A percentile compares a stretch with the other conserved stretches of the same genome.
Conservation (phyloP, 2,329 filamentous ascomycete species). For the Cladophialophora chaetospira region DNA sequence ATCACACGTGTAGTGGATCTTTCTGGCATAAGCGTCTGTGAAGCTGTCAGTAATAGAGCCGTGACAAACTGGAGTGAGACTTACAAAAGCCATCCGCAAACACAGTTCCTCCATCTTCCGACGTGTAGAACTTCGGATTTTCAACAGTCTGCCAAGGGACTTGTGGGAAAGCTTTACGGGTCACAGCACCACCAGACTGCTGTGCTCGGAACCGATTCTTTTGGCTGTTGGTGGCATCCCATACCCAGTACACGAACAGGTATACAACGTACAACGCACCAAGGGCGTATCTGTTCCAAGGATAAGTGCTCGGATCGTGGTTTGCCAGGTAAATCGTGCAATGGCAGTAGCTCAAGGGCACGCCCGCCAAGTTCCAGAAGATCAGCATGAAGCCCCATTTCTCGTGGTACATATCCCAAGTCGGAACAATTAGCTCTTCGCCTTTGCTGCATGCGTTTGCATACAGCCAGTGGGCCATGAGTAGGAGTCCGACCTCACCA, state of each 20-base stretch:
- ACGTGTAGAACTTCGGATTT: conserved; percentile 77
- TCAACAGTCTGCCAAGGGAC: conserved; percentile 83
- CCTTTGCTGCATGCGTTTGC: conserved; percentile 91
- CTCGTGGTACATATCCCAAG: conserved; percentile 96
- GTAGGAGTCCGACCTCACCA: conserved; percentile 77
- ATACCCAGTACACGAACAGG: conserved; percentile 83
- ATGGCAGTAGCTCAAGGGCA: conserved; percentile 90
- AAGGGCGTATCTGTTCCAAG: conserved; percentile 71
- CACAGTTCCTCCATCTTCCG: conserved; percentile 72
- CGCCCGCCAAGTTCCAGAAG: conserved; percentile 94
- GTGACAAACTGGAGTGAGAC: conserved; percentile 33
- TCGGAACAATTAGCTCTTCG: conserved; percentile 85
- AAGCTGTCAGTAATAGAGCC: conserved; percentile 29
- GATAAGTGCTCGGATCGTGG: conserved; percentile 75
- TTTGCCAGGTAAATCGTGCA: conserved; percentile 88
- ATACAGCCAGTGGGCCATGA: conserved; percentile 90
- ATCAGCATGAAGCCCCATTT: conserved; percentile 98
- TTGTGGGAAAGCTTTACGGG: conserved; percentile 82
- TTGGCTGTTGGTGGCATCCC: conserved; percentile 89
- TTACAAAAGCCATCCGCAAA: conserved; percentile 82
- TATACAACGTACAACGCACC: conserved; percentile 68
- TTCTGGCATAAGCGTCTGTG: conserved; percentile 69
- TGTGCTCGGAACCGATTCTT: conserved; percentile 88
- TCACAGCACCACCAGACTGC: conserved; percentile 66
- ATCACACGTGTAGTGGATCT: conserved; percentile 81